These are phyloP conservation scores for Chlorella ohadii DNA, from an alignment of 139 green algal species.

Conservation along the genomic window DNA sequence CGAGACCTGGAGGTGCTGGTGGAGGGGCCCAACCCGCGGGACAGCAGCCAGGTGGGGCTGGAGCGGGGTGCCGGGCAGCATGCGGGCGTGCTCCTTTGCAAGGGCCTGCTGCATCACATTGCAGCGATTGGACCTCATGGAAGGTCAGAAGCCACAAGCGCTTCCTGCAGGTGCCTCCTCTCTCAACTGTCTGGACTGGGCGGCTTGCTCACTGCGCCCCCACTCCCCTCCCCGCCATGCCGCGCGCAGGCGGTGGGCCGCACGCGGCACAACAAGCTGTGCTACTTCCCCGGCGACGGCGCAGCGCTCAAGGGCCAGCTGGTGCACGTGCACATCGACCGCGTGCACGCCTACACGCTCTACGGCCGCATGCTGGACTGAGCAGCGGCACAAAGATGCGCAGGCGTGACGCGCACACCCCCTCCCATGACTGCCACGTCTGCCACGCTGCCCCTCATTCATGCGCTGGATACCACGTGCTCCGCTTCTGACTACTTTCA, in stretches of 20 bases:
- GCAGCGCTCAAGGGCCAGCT: conserved; percentile 71
- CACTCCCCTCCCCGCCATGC: neutral
- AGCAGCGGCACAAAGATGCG: neutral
- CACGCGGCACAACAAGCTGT: conserved; percentile 92
- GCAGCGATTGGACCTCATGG: no score
- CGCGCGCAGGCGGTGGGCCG: conserved; percentile 86
- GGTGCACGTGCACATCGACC: conserved; percentile 73
- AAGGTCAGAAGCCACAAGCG: no score
- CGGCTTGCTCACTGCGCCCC: no score
- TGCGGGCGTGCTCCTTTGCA: no score
- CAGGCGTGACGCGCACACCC: neutral
- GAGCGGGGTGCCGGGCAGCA: no score
- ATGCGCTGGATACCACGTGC: neutral
- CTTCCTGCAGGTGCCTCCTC: no score
- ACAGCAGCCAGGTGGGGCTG: conserved; percentile 1
- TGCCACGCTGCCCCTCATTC: no score
- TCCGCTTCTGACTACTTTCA: neutral
- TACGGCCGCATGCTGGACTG: conserved; percentile 56
- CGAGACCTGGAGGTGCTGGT: conserved; percentile 74
- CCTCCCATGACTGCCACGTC: no score
- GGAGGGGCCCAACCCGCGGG: conserved; percentile 87
- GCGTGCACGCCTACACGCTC: conserved; percentile 81
- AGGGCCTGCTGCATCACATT: no score
- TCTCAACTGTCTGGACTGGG: no score
- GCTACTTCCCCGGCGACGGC: conserved; percentile 88